A percentile compares a stretch with the other conserved stretches of the same genome.
Evolutionary conservation across 495 filamentous ascomycete species (phyloP).

Genomic region (Chaetomidium leptoderma): DNA sequence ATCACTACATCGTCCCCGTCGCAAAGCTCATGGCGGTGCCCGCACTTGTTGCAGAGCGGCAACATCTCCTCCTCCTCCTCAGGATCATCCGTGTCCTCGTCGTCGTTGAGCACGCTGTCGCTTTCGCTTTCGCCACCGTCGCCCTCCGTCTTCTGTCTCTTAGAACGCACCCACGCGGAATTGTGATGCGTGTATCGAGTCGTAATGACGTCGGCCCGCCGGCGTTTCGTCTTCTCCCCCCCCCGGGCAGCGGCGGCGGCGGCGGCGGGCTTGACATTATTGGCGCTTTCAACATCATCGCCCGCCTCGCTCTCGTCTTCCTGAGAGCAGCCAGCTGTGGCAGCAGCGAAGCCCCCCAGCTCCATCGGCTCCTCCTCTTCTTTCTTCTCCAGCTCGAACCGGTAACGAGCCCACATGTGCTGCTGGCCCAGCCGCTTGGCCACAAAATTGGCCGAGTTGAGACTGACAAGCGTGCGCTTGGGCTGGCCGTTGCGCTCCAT

Average conservation of each 20-base stretch:
- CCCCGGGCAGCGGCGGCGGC: background rate
- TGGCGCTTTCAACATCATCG: background rate
- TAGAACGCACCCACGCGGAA: background rate
- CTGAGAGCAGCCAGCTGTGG: background rate
- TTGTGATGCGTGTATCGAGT: background rate
- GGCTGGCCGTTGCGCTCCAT: constrained; percentile 20
- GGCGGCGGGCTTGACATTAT: background rate
- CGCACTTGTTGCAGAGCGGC: background rate
- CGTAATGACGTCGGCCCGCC: background rate
- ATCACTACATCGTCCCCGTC: background rate
- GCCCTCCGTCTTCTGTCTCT: background rate
- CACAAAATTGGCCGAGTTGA: constrained; percentile 70
- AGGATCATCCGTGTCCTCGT: background rate
- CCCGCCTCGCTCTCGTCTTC: background rate
- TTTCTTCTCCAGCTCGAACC: constrained; percentile 13
- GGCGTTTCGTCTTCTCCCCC: constrained; percentile 3
- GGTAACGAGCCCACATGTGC: constrained; percentile 21
- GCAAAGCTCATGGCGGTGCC: background rate
- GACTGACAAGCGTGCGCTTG: constrained; percentile 60
- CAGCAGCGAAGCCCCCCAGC: too few relatives aligned
- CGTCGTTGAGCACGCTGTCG: background rate
- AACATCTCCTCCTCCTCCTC: background rate
- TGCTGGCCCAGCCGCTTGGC: constrained; percentile 55
- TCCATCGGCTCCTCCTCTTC: too few relatives aligned
- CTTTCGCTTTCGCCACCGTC: background rate